Evolutionary conservation across 2,329 filamentous ascomycete species (phyloP), one percentile per base, ranked within the genome.

Genomic region (Clonostachys chloroleuca): DNA sequence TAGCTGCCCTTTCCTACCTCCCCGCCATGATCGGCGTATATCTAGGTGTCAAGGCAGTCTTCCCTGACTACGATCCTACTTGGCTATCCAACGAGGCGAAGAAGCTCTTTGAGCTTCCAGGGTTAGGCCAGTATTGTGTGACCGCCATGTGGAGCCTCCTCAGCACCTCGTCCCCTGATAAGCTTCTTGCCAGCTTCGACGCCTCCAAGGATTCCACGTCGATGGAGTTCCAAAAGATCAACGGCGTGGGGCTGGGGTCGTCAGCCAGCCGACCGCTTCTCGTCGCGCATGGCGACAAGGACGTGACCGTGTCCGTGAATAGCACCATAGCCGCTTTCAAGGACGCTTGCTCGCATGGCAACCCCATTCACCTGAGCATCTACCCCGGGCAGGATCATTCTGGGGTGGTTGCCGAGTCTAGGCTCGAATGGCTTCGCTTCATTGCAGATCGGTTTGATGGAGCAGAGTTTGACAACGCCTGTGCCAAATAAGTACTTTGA

Each of bases 271-370:
- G 64, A 0, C 67, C 65, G 2, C 42, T 71, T 44, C 52, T 70
- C 2, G 61, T 70, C 2, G 12, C 68, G 1, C 64, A 67, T 45
- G 67, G 65, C 7, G 55, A 55, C 1, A 47, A 45, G 6, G 61
- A 65, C 30, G 8, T 39, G 2, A 54, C 53, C 16, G 43, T 59
- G 5, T 36, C 44, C 1, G 49, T 45, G 34, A 34, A 47, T 4
- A 30, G 40, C 12, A 51, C 49, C 10, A 12, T 12, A 1, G 14
- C 34, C 16, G 40, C 51, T 1, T 55, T 56, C 2, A 34, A 51
- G 5, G 49, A 49, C 6, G 54, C 55, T 2, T 56, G 52, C 36
- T 40, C 35, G 12, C 16, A 16, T 4, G 42, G 48, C 1, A 40
- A 44, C 12, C 47, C 52, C 2, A 40, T 56, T 1, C 52, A 57